Percentiles rank a stretch among this genome's conserved stretches.
phyloP scores from a whole-genome alignment of 2,329 filamentous ascomycete genomes.

The Paraphoma chrysanthemicola region DNA sequence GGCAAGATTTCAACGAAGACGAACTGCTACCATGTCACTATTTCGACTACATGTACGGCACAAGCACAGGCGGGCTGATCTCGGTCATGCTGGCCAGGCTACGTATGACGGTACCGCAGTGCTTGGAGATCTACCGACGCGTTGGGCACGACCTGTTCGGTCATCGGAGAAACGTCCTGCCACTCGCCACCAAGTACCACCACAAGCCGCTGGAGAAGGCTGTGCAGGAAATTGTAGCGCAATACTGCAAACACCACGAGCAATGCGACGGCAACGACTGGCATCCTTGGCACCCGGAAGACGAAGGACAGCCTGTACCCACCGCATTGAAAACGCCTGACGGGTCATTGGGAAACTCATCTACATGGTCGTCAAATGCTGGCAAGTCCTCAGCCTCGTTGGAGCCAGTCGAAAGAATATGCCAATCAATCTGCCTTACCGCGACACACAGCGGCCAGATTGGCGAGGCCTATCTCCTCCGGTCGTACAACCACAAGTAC shows the following conservation, averaged over 20 bases:
- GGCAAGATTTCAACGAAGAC: slow-evolving; percentile 46
- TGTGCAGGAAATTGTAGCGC: slow-evolving; percentile 53
- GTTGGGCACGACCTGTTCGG: slow-evolving; percentile 59
- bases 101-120: slow-evolving; percentile 58
- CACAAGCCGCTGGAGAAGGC: slow-evolving; percentile 57
- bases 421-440: slow-evolving; percentile 56
- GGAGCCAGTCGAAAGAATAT: slow-evolving; percentile 41
- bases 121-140: slow-evolving; percentile 54
- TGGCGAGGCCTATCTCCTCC: slow-evolving; percentile 57
- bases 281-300: slow-evolving; percentile 49
- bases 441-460: slow-evolving; percentile 57
- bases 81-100: slow-evolving; percentile 58
- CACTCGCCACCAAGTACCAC: slow-evolving; percentile 58
- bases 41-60: slow-evolving; percentile 63
- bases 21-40: slow-evolving; percentile 59
- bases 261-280: slow-evolving; percentile 53
- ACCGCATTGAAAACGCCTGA: slow-evolving; percentile 12
- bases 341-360: slow-evolving; percentile 20
- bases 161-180: slow-evolving; percentile 51
- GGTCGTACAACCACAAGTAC: slow-evolving; percentile 58
- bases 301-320: slow-evolving; percentile 19
- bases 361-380: slow-evolving; percentile 27
- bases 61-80: slow-evolving; percentile 60
- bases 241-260: slow-evolving; percentile 53
- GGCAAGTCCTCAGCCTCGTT: slow-evolving; percentile 3